Evolutionary conservation across 371 early-diverging fungal genomes (phyloP), one percentile per base, ranked within the genome.

Genomic region (Entomophthora muscae): DNA sequence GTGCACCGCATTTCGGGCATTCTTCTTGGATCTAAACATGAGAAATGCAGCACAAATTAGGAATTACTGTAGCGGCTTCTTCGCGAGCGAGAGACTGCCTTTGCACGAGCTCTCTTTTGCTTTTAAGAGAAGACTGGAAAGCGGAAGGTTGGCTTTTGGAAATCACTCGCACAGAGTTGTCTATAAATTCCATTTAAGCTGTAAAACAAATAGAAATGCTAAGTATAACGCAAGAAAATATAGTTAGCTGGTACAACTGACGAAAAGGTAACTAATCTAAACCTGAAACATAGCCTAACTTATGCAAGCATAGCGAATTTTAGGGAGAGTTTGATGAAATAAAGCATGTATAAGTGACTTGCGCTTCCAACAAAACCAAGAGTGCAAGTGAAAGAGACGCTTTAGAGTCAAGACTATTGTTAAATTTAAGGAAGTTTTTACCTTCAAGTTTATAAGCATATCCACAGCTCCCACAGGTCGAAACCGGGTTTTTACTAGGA

Each of bases 1-100:
- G 86, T 31, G 84, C 78, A 33, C 83, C 89, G 75, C 95, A 94
- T 67, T 90, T 84, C n/a, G 96, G 95, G 76, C 99, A 99, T 66
- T 86, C 87, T 72, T 98, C 94, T 71, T 96, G 87, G 63, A 97
- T 95, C 83, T 89, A 64, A 63, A 53, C 57, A 32, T 32, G 24
- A 51, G 53, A 17, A 33, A 24, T 23, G 24, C 17, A 55, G 23
- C 62, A 65, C 56, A 33, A 22, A 61, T 22, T 17, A 29, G 59
- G 33, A 23, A 13, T 61, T 80, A 90, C 90, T 70, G 83, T 83
- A 57, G 90, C 90, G 51, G 84, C 85, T 22, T 78, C 81, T 64
- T 78, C 77, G 54, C 68, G 76, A 63, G 75, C 76, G 67, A 78
- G 74, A 64, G 71, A 66, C 33, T 73, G 73, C 64, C 77, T 81